These are phyloP conservation scores for Arachnopeziza araneosa DNA, from an alignment of 2,329 filamentous ascomycete genomes.

Conservation along the genomic window DNA sequence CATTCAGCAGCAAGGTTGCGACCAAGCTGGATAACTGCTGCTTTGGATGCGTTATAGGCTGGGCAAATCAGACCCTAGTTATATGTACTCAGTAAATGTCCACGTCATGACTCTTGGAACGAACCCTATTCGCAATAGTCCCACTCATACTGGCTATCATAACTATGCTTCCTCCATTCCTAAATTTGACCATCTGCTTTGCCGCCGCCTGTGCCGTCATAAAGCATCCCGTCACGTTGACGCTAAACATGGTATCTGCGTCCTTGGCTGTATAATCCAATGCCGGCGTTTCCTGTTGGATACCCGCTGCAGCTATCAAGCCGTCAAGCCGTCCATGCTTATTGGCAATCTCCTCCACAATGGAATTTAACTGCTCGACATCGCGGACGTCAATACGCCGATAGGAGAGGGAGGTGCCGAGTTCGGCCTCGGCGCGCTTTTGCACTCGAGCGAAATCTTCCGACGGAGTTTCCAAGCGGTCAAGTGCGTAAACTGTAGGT, in stretches of 20 bases:
- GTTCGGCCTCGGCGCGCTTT: slow-evolving; percentile 29
- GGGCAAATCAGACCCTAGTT: slow-evolving; percentile 51
- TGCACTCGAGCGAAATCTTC: slow-evolving; percentile 57
- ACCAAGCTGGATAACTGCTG: slow-evolving; percentile 64
- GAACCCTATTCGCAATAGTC: slow-evolving; percentile 60
- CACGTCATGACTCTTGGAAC: slow-evolving; percentile 22
- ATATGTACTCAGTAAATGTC: background rate
- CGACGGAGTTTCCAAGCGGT: slow-evolving; percentile 37
- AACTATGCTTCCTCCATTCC: slow-evolving; percentile 55
- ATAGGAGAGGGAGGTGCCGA: slow-evolving; percentile 61
- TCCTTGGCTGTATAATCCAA: slow-evolving; percentile 75
- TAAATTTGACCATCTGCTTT: slow-evolving; percentile 60
- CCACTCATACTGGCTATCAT: slow-evolving; percentile 68
- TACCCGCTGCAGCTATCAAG: slow-evolving; percentile 62
- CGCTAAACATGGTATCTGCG: slow-evolving; percentile 71
- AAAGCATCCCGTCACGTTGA: slow-evolving; percentile 82
- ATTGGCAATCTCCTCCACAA: slow-evolving; percentile 63
- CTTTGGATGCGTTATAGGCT: slow-evolving; percentile 73
- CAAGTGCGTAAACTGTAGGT: slow-evolving; percentile 25
- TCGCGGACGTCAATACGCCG: slow-evolving; percentile 77
- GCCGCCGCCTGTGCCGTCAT: slow-evolving; percentile 88
- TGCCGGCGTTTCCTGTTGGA: slow-evolving; percentile 78
- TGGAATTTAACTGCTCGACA: slow-evolving; percentile 57
- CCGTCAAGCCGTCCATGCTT: slow-evolving; percentile 71
- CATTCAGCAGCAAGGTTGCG: slow-evolving; percentile 69